A percentile compares a stretch with the other conserved stretches of the same genome.
These are phyloP conservation scores for Amesomyces nigricolor DNA, from an alignment of 2,329 filamentous ascomycete species.

Conservation along the genomic window DNA sequence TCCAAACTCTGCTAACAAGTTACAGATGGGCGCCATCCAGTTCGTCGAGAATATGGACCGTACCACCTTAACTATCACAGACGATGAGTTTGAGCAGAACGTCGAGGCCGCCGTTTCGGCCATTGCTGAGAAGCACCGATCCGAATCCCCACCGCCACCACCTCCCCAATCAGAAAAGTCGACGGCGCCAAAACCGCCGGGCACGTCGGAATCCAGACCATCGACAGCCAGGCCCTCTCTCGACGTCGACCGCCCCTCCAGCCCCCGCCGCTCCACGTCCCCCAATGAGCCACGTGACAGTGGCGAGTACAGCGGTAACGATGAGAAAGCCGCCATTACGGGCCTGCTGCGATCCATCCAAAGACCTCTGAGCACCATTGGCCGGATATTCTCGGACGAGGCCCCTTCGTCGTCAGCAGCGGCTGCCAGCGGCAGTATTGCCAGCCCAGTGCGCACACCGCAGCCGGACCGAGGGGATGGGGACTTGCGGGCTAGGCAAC, in stretches of 20 bases:
- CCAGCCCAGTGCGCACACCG: slow-evolving; percentile 35
- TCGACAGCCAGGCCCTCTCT: slow-evolving; percentile 38
- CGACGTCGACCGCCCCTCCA: slow-evolving; percentile 35
- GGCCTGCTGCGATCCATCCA: slow-evolving; percentile 88
- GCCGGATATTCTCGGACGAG: slow-evolving; percentile 83
- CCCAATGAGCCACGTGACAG: slow-evolving; percentile 47
- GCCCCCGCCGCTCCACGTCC: slow-evolving; percentile 48
- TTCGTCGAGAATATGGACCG: slow-evolving; percentile 96
- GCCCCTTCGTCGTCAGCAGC: slow-evolving; percentile 33
- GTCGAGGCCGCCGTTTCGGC: slow-evolving; percentile 95
- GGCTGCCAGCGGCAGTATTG: slow-evolving; percentile 29
- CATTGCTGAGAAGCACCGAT: slow-evolving; percentile 82
- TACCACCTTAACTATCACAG: slow-evolving; percentile 84
- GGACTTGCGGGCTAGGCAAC: slow-evolving; percentile 35
- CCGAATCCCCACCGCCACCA: slow-evolving; percentile 42
- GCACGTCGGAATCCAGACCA: slow-evolving; percentile 42
- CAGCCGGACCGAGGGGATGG: slow-evolving; percentile 33
- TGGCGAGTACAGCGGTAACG: slow-evolving; percentile 43
- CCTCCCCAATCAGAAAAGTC: slow-evolving; percentile 44
- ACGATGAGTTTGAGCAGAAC: slow-evolving; percentile 91
- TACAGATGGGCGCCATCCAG: slow-evolving; percentile 81
- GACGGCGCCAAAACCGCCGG: slow-evolving; percentile 21
- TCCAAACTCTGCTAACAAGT: neutral
- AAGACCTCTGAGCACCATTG: slow-evolving; percentile 82
- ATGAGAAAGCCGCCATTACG: slow-evolving; percentile 75